Conservation (phyloP, 495 filamentous ascomycete genomes). For the Penicillium crystallinum region DNA sequence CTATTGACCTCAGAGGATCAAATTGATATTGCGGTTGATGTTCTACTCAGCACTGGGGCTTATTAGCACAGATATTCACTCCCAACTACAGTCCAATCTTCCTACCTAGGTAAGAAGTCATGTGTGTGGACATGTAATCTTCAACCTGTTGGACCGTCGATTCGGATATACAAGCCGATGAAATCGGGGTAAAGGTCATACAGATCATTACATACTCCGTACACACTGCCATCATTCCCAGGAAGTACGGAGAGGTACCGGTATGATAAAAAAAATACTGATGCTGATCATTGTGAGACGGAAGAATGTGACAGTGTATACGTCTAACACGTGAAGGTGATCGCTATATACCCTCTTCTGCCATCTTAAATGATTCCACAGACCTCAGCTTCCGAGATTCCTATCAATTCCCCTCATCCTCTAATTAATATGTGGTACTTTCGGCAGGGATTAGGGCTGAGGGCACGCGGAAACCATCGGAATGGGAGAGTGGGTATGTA, state of each 20-base stretch:
- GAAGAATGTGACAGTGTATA: conserved; percentile 13
- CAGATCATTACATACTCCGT: neutral
- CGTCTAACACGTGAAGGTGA: neutral
- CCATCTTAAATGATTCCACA: too few relatives aligned
- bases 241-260: too few relatives aligned
- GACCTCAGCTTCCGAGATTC: too few relatives aligned
- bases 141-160: conserved; percentile 6
- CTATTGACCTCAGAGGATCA: too few relatives aligned
- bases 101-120: too few relatives aligned
- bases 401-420: neutral
- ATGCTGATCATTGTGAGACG: conserved; percentile 14
- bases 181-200: conserved; percentile 4
- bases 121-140: neutral
- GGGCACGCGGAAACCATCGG: conserved; percentile 29
- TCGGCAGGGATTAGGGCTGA: conserved; percentile 29
- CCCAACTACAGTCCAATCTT: neutral
- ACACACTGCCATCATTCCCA: too few relatives aligned
- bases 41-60: too few relatives aligned
- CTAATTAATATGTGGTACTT: conserved; percentile 3
- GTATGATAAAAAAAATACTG: too few relatives aligned
- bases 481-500: conserved; percentile 22
- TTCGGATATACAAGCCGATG: conserved; percentile 17
- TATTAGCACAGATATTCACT: neutral
- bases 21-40: too few relatives aligned
- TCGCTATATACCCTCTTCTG: neutral